Base-by-base conservation (phyloP, 2,329 filamentous ascomycete species). In the Exophiala sideris region DNA sequence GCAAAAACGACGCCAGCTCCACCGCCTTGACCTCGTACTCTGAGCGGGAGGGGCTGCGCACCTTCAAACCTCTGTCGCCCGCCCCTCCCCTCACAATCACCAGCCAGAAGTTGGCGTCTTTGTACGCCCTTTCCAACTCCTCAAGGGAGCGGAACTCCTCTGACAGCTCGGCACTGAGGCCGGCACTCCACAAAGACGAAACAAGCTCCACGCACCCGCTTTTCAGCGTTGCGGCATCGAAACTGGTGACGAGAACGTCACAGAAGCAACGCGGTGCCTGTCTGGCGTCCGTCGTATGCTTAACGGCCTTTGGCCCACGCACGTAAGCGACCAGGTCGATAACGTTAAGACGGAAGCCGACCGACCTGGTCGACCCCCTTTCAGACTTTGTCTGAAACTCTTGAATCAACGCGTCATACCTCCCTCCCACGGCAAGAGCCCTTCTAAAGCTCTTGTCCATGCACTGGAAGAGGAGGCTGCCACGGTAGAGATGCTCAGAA, bases 391-490 rank as follows among this genome's bases (percentile, higher is more conserved):
- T 88, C 7, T 86, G 82, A 66, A 95, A 88, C 57, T 95, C 88
- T 67, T 85, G 85, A 60, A 99, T 92, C 16, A 99, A 75, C 45
- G 84, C 84, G 68, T 99, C 95, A 68, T 99, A 99, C 45, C 94
- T 84, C 2, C 94, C 94, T 47, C 95, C 94, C 32, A 91, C 94
- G 5, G 92, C 94, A 0, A 97, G 89, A 62, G 94, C 87, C 63
- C 77, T 76, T 56, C 82, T 85, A 57, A 86, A 82, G 68, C 90
- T 95, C 58, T 82, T 85, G 68, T 97, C 92, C 2, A 96, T 74
- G 65, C 91, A 96, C 57, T 95, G 89, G 68, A 99, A 97, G 40
- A 97, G 76, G 24, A 97, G 78, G 6, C 91, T 91, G 1, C 88
- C 87, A 14, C 82, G 77, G 70, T 94, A 99, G 68, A 97, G 96